Evolutionary conservation across 352 stramenopile genomes (phyloP), one percentile per base, ranked within the genome.

Genomic region (Hyaloperonospora arabidopsidis): DNA sequence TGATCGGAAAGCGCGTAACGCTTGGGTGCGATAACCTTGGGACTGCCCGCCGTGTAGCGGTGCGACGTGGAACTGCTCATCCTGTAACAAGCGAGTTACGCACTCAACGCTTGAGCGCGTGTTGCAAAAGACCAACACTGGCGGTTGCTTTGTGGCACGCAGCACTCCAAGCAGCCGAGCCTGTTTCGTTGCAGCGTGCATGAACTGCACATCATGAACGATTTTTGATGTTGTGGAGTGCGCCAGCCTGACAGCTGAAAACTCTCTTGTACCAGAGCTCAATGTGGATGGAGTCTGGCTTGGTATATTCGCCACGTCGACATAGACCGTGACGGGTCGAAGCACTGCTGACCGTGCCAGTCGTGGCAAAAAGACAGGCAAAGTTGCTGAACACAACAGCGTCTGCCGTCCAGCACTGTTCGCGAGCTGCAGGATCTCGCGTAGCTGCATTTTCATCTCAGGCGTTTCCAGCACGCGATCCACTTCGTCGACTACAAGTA

Each of bases 61-160:
- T 57, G 97, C 95, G 11, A 93, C 89, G 43, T 96, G 92, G 57
- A 98, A 93, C 54, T 92, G 88, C 57, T 99, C 96, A 59, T 89
- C 96, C 12, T 89, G 67, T 11, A 99, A 75, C 62, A 98, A 68
- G 5, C 83, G 74, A 67, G 90, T 95, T 11, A 98, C 75, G 18
- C 88, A 86, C 40, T 97, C 88, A 2, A 96, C 96, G 60, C 87
- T 88, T 50, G 97, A 87, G 54, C 98, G 95, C n/a, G 76, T 95
- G 53, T 98, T 96, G 41, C 97, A 84, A 65, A 99, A 99, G 21
- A 99, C 79, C 29, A 99, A 74, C 13, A 97, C 89, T 5, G 95
- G 96, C 6, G 95, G 95, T 1, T 76, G 62, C 12, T 97, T 66
- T 12, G 86, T 94, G n/a, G 67, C 2, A 21, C 57, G 90, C 59